These are phyloP conservation scores for Atalantia buxifolia DNA, from an alignment of 345 rosid genomes.

Conservation along the genomic window DNA sequence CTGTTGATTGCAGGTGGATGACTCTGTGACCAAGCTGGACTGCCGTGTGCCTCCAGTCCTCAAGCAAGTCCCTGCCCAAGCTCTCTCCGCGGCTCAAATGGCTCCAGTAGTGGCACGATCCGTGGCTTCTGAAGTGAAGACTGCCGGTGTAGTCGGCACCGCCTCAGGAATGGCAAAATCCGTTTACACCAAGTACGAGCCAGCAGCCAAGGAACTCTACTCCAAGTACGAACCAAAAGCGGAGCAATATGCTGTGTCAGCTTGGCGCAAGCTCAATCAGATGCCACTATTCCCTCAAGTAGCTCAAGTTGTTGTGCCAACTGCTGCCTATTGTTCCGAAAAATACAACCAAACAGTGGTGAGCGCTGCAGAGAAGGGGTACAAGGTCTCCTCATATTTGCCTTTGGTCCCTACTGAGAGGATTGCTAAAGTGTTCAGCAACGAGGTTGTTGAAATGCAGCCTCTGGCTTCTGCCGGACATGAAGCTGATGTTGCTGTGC, in stretches of 20 bases:
- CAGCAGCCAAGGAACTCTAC: conserved; percentile 71
- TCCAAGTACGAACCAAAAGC: conserved; percentile 76
- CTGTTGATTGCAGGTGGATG: conserved; percentile 54
- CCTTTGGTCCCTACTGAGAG: conserved; percentile 83
- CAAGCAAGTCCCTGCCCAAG: conserved; percentile 74
- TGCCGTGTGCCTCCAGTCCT: conserved; percentile 61
- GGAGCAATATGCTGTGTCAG: conserved; percentile 70
- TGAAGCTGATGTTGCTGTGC: background rate
- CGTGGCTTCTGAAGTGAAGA: conserved; percentile 62
- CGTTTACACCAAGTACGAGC: conserved; percentile 55
- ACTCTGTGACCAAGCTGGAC: conserved; percentile 61
- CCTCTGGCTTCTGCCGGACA: conserved; percentile 29
- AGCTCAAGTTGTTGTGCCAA: conserved; percentile 67
- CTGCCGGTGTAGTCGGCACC: conserved; percentile 59
- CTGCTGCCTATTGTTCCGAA: conserved; percentile 76
- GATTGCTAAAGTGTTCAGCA: conserved; percentile 71
- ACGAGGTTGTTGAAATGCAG: conserved; percentile 25
- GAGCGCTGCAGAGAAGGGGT: conserved; percentile 74
- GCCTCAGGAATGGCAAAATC: conserved; percentile 72
- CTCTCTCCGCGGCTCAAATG: conserved; percentile 60
- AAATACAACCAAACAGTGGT: conserved; percentile 76
- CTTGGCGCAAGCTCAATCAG: conserved; percentile 78
- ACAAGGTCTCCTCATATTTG: conserved; percentile 63
- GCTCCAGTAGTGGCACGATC: conserved; percentile 67
- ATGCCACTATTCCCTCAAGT: conserved; percentile 83